A percentile compares a stretch with the other conserved stretches of the same genome.
phyloP scores from a whole-genome alignment of 768 basidiomycete genomes.

The Rhizopogon vesiculosus region DNA sequence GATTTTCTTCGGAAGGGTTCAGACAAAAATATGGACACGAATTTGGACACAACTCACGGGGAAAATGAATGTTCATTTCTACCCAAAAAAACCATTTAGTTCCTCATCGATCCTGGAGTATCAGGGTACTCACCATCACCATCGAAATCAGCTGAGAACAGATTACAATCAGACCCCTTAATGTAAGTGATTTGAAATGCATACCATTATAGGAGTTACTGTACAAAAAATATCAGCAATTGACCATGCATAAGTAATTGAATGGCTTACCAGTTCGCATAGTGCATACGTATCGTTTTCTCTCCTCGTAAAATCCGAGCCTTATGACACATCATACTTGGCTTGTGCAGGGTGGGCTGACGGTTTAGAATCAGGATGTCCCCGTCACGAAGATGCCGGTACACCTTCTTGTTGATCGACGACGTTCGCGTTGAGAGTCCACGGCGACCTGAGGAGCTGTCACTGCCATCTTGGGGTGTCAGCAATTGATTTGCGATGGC shows the following conservation, averaged over 20 bases:
- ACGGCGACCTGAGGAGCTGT: slow-evolving; percentile 33
- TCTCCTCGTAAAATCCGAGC: slow-evolving; percentile 91
- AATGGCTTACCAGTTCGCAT: slow-evolving; percentile 86
- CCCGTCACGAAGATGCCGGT: slow-evolving; percentile 89
- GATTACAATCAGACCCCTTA: slow-evolving; percentile 5
- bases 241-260: slow-evolving; percentile 1
- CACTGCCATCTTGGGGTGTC: slow-evolving; percentile 76
- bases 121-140: slow-evolving; percentile 63
- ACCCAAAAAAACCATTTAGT: slow-evolving; percentile 9
- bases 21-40: not conserved
- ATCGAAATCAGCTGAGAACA: slow-evolving; percentile 75
- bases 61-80: slow-evolving; percentile 99
- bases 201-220: slow-evolving; percentile 95
- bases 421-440: slow-evolving; percentile 74
- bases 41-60: slow-evolving; percentile 54
- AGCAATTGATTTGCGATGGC: slow-evolving; percentile 94
- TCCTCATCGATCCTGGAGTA: not conserved
- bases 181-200: slow-evolving; percentile 16
- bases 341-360: slow-evolving; percentile 97
- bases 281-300: slow-evolving; percentile 99
- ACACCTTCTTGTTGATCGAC: slow-evolving; percentile 94
- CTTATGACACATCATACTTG: slow-evolving; percentile 98
- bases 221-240: slow-evolving; percentile 10
- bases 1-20: slow-evolving; percentile 60
- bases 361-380: slow-evolving; percentile 95